Conservation (phyloP, 1,284 basidiomycete species). For the Puccinia sorghi region DNA sequence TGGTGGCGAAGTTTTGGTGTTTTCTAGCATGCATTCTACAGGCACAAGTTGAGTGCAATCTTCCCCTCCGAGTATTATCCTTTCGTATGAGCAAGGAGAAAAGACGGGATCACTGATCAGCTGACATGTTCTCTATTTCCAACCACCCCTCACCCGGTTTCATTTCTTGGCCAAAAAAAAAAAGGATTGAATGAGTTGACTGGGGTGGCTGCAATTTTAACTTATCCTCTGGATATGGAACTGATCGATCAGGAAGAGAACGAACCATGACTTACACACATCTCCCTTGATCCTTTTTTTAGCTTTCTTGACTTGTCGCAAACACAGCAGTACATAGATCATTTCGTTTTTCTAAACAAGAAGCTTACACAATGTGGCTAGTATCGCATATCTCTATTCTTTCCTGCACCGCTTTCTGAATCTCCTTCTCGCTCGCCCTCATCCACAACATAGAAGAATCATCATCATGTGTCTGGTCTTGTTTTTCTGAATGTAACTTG, state of each 20-base stretch:
- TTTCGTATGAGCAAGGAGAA: neutral
- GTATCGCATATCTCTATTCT: neutral
- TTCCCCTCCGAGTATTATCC: no score
- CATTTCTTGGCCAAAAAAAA: neutral
- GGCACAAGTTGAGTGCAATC: conserved; percentile 61
- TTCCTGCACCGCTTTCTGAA: no score
- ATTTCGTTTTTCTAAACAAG: no score
- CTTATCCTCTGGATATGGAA: conserved; percentile 93
- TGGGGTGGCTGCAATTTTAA: conserved; percentile 92
- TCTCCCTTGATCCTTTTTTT: neutral
- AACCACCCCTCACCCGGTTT: no score
- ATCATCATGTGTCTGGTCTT: no score
- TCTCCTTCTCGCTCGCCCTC: no score
- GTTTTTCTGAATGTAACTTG: no score
- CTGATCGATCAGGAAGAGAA: conserved; percentile 68
- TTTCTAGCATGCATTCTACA: conserved; percentile 98
- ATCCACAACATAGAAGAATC: no score
- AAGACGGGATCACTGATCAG: neutral
- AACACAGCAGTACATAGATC: no score
- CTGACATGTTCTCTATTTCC: no score
- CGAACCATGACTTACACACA: neutral
- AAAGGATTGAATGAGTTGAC: conserved; percentile 90
- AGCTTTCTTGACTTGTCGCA: no score
- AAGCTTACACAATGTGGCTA: neutral
- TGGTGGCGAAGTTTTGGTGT: conserved; percentile 90